These are phyloP conservation scores for Suillus clintonianus DNA, from an alignment of 768 basidiomycete species.

Conservation along the genomic window DNA sequence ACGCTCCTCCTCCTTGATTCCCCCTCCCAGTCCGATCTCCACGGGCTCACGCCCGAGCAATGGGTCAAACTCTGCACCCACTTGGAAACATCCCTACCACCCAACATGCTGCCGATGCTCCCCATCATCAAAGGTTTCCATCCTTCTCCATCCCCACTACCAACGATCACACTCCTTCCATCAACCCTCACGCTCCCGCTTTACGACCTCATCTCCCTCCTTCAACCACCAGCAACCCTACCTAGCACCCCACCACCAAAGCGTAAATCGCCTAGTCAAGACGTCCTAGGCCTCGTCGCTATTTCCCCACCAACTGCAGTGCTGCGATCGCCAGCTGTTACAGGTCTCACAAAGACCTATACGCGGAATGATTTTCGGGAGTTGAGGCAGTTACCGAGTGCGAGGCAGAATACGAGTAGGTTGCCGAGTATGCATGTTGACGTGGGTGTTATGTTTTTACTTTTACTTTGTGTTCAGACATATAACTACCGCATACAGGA, in stretches of 20 bases:
- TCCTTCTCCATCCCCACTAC: slow-evolving; percentile 23
- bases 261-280: slow-evolving; percentile 48
- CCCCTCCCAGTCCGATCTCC: slow-evolving; percentile 47
- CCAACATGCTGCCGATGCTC: background rate
- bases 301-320: slow-evolving; percentile 73
- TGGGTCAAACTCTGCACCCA: slow-evolving; percentile 45
- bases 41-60: slow-evolving; percentile 47
- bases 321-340: slow-evolving; percentile 69
- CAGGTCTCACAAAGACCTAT: slow-evolving; percentile 83
- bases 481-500: slow-evolving; percentile 1
- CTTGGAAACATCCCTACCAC: background rate
- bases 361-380: slow-evolving; percentile 80
- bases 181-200: slow-evolving; percentile 47
- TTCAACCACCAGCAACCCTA: slow-evolving; percentile 39
- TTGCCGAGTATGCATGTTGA: slow-evolving; percentile 85
- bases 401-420: slow-evolving; percentile 82
- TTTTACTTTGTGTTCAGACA: background rate
- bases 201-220: slow-evolving; percentile 47
- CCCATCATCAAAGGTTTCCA: slow-evolving; percentile 2
- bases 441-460: slow-evolving; percentile 41
- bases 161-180: slow-evolving; percentile 35
- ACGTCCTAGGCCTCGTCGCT: slow-evolving; percentile 60
- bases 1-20: slow-evolving; percentile 63
- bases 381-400: slow-evolving; percentile 63
- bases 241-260: slow-evolving; percentile 54